Conservation (phyloP, 2,329 filamentous ascomycete species). For the Lojkania enalia region DNA sequence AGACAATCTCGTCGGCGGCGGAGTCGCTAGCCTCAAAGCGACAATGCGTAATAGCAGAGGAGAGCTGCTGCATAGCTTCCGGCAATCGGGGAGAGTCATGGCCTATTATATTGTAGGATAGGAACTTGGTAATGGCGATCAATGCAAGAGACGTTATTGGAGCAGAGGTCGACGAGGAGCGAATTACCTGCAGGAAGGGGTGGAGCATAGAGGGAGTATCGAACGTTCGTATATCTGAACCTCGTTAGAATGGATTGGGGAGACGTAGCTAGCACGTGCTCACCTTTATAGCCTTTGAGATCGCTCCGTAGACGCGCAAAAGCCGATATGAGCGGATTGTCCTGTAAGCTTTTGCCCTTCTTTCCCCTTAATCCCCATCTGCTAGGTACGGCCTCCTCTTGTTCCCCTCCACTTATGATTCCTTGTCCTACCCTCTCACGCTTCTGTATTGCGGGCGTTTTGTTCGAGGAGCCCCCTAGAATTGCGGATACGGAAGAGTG, state of each 20-base stretch:
- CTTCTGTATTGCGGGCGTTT: slow-evolving; percentile 43
- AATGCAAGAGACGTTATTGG: slow-evolving; percentile 94
- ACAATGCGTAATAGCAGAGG: slow-evolving; percentile 94
- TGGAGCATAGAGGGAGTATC: slow-evolving; percentile 88
- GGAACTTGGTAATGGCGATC: slow-evolving; percentile 92
- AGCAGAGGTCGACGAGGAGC: slow-evolving; percentile 92
- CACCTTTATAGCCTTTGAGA: slow-evolving; percentile 81
- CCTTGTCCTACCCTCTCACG: slow-evolving; percentile 41
- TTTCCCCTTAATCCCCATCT: slow-evolving; percentile 93
- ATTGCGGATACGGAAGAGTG: slow-evolving; percentile 97
- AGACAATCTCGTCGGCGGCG: slow-evolving; percentile 90
- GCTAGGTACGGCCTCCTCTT: slow-evolving; percentile 68
- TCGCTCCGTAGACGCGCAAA: slow-evolving; percentile 90
- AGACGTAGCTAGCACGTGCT: too few species aligned
- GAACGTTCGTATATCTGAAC: slow-evolving; percentile 78
- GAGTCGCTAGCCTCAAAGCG: slow-evolving; percentile 96
- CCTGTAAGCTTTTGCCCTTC: slow-evolving; percentile 95
- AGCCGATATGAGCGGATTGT: slow-evolving; percentile 93
- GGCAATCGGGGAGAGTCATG: slow-evolving; percentile 83
- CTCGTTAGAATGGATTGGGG: too few species aligned
- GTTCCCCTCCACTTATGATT: slow-evolving; percentile 39
- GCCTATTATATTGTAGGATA: slow-evolving; percentile 90
- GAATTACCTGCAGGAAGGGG: slow-evolving; percentile 94
- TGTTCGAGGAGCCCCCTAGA: slow-evolving; percentile 70
- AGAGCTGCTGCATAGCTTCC: slow-evolving; percentile 90